Evolutionary conservation across 345 rosid genomes (phyloP).

Genomic region (Angophora floribunda): DNA sequence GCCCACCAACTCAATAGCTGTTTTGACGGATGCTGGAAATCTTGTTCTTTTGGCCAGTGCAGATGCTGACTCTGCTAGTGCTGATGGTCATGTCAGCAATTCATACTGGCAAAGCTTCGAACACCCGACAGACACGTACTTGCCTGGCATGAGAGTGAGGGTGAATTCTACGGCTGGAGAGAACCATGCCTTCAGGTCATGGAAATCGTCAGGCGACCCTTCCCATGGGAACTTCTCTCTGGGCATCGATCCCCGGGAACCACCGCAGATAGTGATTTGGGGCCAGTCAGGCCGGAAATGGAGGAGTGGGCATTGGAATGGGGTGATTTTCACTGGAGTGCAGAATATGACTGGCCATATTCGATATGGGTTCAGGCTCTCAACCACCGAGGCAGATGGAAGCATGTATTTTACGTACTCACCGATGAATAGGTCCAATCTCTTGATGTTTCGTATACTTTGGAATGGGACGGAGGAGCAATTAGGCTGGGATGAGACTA

Average conservation of each 20-base stretch:
- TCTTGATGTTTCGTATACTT: constrained; percentile 39
- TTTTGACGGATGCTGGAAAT: constrained; percentile 21
- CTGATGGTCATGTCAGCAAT: neutral
- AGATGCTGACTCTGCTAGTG: neutral
- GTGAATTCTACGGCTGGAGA: constrained; percentile 26
- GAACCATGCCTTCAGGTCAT: constrained; percentile 34
- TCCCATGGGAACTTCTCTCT: constrained; percentile 45
- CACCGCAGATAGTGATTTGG: constrained; percentile 82
- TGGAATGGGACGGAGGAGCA: constrained; percentile 52
- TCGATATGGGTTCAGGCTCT: constrained; percentile 46
- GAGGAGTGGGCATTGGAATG: constrained; percentile 87
- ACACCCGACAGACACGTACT: constrained; percentile 46
- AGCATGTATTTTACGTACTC: constrained; percentile 43
- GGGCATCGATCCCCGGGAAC: constrained; percentile 51
- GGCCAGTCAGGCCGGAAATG: constrained; percentile 32
- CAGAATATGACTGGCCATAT: constrained; percentile 32
- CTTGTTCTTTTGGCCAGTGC: constrained; percentile 10
- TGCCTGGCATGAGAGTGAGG: constrained; percentile 50
- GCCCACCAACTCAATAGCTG: constrained; percentile 22
- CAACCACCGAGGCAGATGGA: constrained; percentile 24
- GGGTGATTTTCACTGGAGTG: constrained; percentile 40
- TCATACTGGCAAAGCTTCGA: constrained; percentile 56
- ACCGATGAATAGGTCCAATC: constrained; percentile 13
- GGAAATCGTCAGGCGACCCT: constrained; percentile 58
- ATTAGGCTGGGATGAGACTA: constrained; percentile 29